Evolutionary conservation across 2,329 filamentous ascomycete genomes (phyloP), one percentile per base, ranked within the genome.

Genomic region (Plenodomus biglobosus): DNA sequence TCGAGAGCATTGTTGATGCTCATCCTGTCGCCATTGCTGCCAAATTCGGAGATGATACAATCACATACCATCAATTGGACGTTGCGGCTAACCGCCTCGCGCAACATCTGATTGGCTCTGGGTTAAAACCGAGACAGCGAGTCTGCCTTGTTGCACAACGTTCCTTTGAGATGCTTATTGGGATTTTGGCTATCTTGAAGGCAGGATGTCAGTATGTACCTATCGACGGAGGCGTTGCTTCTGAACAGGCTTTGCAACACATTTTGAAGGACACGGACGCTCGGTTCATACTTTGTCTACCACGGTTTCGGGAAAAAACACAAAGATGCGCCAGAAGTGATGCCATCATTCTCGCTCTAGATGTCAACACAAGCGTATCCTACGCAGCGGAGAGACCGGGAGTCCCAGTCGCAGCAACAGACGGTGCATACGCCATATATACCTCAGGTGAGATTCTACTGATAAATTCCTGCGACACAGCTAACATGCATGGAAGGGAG

Each of bases 181-280:
- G 78, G 17, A 82, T 84, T 40, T 71, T 81, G 46, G 81, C 80
- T 2, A 72, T 83, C 16, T 68, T 85, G 27, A 80, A 80, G 46
- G 77, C 77, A 40, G 81, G 81, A 17, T 81, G 77, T 13, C 81
- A 85, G 54, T 85, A 85, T 58, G 75, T 84, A 4, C 82, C 82
- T 2, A 73, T 85, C 2, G 82, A 85, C 51, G 81, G 81, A 30
- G 77, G 78, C 8, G 62, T 70, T 15, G 53, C 58, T 8, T 68
- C 67, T 2, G 60, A 70, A 7, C 56, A 64, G 40, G 61, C 62
- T 8, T 38, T 84, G 20, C 66, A 68, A 19, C 76, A 78, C 46
- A 80, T 82, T 20, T 69, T 83, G 39, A 62, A 70, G 20, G 73
- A 83, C 54, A 76, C 78, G 2, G 65, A 67, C 11, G 71, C 75